A percentile compares a stretch with the other conserved stretches of the same genome.
phyloP scores from a whole-genome alignment of 2,329 filamentous ascomycete genomes.

The Clarireedia paspali region DNA sequence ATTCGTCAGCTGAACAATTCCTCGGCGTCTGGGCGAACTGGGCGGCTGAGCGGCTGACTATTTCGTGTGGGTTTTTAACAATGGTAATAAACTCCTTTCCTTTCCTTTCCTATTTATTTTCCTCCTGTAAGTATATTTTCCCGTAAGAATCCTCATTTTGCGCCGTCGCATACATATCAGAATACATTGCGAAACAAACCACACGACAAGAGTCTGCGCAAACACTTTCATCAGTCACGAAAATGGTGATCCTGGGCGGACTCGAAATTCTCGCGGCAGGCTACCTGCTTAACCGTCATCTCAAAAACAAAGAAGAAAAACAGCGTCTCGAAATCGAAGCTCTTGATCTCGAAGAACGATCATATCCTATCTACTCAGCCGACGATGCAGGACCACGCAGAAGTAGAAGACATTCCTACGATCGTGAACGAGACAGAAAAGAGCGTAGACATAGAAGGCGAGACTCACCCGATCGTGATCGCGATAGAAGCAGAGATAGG shows the following conservation, averaged over 20 bases:
- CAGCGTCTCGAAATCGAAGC: slow-evolving; percentile 29
- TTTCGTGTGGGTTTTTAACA: not conserved
- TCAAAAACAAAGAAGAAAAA: slow-evolving; percentile 25
- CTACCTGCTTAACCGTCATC: slow-evolving; percentile 25
- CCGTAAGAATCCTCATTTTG: not conserved
- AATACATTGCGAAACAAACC: not conserved
- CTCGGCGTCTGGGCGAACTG: not conserved
- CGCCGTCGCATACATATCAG: not conserved
- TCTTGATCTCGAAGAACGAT: slow-evolving; percentile 12
- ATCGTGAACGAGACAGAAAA: not conserved
- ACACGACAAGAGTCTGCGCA: not conserved
- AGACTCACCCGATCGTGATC: not conserved
- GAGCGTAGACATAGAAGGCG: slow-evolving; percentile 2
- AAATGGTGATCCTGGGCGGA: slow-evolving; percentile 42
- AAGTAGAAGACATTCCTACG: slow-evolving; percentile 4
- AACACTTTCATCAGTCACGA: not conserved
- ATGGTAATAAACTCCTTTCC: not conserved
- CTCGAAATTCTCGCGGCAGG: slow-evolving; percentile 27
- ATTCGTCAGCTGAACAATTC: not conserved
- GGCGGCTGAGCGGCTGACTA: not conserved
- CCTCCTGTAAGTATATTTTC: not conserved
- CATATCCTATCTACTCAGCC: slow-evolving; percentile 9
- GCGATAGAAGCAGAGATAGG: not conserved
- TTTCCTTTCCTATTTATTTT: not conserved
- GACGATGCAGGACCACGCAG: slow-evolving; percentile 4